Base-by-base conservation (phyloP, 2,329 filamentous ascomycete genomes). In the Allantophomopsis lycopodina region DNA sequence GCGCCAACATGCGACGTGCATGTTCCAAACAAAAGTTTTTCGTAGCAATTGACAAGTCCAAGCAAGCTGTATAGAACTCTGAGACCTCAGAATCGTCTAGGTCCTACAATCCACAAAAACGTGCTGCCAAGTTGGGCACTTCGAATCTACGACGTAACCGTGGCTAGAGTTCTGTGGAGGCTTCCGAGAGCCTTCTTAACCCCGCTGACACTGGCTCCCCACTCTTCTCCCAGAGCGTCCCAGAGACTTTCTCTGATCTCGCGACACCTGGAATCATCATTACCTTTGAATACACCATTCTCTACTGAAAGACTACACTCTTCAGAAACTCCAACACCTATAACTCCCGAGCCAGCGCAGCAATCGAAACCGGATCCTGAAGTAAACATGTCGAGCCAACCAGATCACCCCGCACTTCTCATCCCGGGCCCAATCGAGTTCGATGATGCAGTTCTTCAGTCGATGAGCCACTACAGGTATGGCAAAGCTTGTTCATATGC, bases 401-500 rank as follows among this genome's bases (percentile, higher is more conserved):
- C 73, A 40, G 60, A 66, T 38, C 76, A 80, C 56, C 63, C 75
- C 34, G 80, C 89, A 41, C 70, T 98, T 63, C 77, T 98, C 64
- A 96, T 98, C 56, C 91, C 91, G 37, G 91, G 91, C 47, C 91
- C 91, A 55, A 94, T 96, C 61, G 89, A 96, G 67, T 95, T 95
- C 58, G 89, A 95, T 60, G 89, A 96, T 89, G 87, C 79, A 36
- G 89, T 96, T 44, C 76, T 95, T 39, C 76, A 88, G 61, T 85
- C 87, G 45, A 95, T 95, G 89, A 81, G 83, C 68, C 87, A 94
- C 64, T 94, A 82, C 66, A 89, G 83, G 83, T 86, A 66, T 54
- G 64, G 49, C 14, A 17, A 36, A 28, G 4, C 23, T 28, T 4
- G 23, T 10, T 12, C 11, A 10, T 28, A 12, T 28, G 8, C 20